Conservation (phyloP, 2,329 filamentous ascomycete genomes). For the Arthrobotrys iridis region DNA sequence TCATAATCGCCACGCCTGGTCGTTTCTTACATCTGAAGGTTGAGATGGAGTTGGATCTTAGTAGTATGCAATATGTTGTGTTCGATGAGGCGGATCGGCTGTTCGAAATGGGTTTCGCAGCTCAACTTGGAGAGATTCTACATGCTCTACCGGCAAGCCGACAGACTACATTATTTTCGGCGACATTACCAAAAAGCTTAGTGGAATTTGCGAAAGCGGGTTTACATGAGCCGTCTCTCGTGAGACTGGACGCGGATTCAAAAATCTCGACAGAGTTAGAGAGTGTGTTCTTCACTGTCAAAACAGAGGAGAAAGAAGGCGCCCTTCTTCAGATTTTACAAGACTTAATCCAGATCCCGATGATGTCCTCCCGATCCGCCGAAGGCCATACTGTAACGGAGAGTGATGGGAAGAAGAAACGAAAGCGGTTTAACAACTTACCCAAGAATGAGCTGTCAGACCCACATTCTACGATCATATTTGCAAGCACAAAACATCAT, state of each 20-base stretch:
- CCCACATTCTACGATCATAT: constrained; percentile 91
- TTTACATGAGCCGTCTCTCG: constrained; percentile 87
- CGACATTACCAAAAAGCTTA: constrained; percentile 89
- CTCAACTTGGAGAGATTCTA: constrained; percentile 91
- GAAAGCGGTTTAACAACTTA: constrained; percentile 71
- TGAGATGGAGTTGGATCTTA: constrained; percentile 92
- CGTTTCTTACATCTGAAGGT: constrained; percentile 96
- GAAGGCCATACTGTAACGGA: constrained; percentile 62
- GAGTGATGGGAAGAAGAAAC: constrained; percentile 70
- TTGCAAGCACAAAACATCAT: constrained; percentile 94
- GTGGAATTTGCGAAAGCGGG: constrained; percentile 96
- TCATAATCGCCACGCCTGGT: constrained; percentile 91
- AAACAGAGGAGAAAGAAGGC: constrained; percentile 92
- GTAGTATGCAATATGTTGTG: constrained; percentile 89
- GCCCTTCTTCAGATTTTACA: constrained; percentile 87
- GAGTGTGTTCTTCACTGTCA: constrained; percentile 92
- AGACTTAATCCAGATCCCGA: constrained; percentile 91
- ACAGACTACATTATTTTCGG: constrained; percentile 94
- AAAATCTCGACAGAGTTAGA: constrained; percentile 97
- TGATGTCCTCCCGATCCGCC: constrained; percentile 69
- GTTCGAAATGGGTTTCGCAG: constrained; percentile 98
- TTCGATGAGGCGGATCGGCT: constrained; percentile 97
- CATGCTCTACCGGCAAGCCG: constrained; percentile 83
- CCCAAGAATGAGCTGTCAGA: constrained; percentile 67
- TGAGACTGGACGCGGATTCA: constrained; percentile 90